Evolutionary conservation across 75 land plant species (phyloP).

Genomic region (Ceratopteris richardii): DNA sequence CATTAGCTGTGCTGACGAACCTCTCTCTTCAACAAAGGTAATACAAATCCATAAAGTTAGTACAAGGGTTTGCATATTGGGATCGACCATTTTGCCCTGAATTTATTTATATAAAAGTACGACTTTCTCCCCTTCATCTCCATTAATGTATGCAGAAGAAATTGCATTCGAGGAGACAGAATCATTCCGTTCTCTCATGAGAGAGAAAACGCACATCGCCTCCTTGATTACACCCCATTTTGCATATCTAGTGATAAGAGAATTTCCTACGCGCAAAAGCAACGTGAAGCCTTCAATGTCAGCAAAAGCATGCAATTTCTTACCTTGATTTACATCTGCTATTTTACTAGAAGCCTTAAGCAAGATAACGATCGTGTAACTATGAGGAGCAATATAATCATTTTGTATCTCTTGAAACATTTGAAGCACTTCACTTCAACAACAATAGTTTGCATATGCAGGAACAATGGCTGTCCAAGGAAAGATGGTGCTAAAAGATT

Average conservation of each 20-base stretch:
- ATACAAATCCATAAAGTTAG: not conserved
- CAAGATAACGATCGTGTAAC: constrained; percentile 25
- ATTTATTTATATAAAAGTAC: not conserved
- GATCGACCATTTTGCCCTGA: not conserved
- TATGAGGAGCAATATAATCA: constrained; percentile 10
- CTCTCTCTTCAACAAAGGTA: not conserved
- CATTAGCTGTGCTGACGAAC: not conserved
- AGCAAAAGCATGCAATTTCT: constrained; percentile 18
- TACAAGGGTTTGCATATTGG: not conserved
- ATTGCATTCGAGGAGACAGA: constrained; percentile 36
- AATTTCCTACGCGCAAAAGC: constrained; percentile 16
- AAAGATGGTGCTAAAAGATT: not conserved
- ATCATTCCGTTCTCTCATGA: constrained; percentile 19
- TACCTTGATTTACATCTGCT: constrained; percentile 7
- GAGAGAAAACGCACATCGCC: constrained; percentile 26
- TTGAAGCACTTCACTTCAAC: not conserved
- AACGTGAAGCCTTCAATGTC: constrained; percentile 21
- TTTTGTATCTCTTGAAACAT: constrained; percentile 1
- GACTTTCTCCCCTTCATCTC: constrained; percentile 13
- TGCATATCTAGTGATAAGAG: constrained; percentile 27
- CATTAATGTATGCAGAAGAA: constrained; percentile 24
- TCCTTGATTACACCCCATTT: constrained; percentile 16
- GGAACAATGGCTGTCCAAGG: constrained; percentile 23
- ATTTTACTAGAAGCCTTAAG: constrained; percentile 16
- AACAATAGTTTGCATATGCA: constrained; percentile 19